Evolutionary conservation across 2,329 filamentous ascomycete species (phyloP), one percentile per base, ranked within the genome.

Genomic region (Aureobasidium sp.): DNA sequence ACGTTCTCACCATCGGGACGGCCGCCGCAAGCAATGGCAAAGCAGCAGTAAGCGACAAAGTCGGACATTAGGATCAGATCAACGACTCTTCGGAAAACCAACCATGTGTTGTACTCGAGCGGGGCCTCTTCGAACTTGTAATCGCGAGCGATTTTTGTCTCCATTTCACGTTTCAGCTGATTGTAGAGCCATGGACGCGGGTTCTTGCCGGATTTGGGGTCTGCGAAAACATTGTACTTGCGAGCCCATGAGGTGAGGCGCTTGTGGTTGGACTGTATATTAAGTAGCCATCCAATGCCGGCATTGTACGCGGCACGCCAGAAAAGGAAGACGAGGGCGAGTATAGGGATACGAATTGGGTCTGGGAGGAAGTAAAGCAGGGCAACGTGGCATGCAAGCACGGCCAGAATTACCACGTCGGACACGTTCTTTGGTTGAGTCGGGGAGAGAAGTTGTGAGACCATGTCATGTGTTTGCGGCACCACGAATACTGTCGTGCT

Each of bases 21-120:
- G 71, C 87, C 84, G 65, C 86, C 87, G 76, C 92, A 97, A 64
- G 93, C 89, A 69, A 96, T 85, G 68, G 94, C 93, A 78, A 97
- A 99, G 63, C 97, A 85, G 75, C 90, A 94, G 81, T 97, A 99
- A 53, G 93, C 96, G 66, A 89, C 87, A 75, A 99, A 99, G 78
- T 99, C 94, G 81, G 92, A 97, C 91, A 99, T 96, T 72, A 99
- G 81, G 73, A 97, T 97, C 74, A 99, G 79, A 78, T 99, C 94
- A 72, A 97, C 94, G 36, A 97, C 84, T 69, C 94, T 87, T 68
- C 94, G 88, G 79, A 99, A 99, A 68, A 97, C 85, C 62, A 99
- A 84, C 94, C 94, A 99, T 45, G 94, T 96, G 78, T 99, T 99
- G 83, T 97, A 99, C 82, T 99, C 94, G 74, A 97, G 81, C 17